Evolutionary conservation across 768 basidiomycete species (phyloP), one percentile per base, ranked within the genome.

Genomic region (Boletus insuetus): DNA sequence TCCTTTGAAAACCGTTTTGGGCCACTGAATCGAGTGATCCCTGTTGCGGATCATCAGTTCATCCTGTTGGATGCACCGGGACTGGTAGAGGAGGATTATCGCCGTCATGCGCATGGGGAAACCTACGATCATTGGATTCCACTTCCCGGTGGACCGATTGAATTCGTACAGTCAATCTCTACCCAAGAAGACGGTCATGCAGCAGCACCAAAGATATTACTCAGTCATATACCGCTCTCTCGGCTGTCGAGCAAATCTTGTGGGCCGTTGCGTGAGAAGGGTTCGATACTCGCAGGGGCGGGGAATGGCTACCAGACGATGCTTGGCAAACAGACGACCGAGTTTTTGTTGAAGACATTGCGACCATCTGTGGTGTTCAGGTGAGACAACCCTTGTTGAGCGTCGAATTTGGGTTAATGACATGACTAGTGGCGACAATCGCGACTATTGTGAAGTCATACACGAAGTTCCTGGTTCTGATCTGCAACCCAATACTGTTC

Each of bases 191-290:
- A 52, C 13, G 58, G 22, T 8, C 44, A 59, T 6, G 14, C 19
- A 5, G 17, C 16, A 20, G 65, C 69, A 43, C 62, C 38, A 67
- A 79, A 22, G 17, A 81, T 96, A 47, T 71, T 98, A 24, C 77
- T 98, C 53, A 87, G 82, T 49, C 94, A 98, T 68, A 93, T 97
- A 44, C 94, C 94, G 5, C 76, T 97, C 16, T 82, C 83, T 8
- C 79, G 94, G 35, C 80, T 87, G 1, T 89, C 90, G 53, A 79
- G 80, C 6, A 86, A 86, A 8, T 73, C 77, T 0, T 97, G 94
- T 62, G 94, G 94, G 16, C 85, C 88, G 1, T 58, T 84, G 20
- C 79, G 92, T 57, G 92, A 95, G 66, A 76, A 75, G 45, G 86
- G 85, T 0, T 77, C 80, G 9, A 91, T 96, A 60, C 79, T 79